phyloP scores from a whole-genome alignment of 345 rosid genomes.

The Bruguiera sexangula region DNA sequence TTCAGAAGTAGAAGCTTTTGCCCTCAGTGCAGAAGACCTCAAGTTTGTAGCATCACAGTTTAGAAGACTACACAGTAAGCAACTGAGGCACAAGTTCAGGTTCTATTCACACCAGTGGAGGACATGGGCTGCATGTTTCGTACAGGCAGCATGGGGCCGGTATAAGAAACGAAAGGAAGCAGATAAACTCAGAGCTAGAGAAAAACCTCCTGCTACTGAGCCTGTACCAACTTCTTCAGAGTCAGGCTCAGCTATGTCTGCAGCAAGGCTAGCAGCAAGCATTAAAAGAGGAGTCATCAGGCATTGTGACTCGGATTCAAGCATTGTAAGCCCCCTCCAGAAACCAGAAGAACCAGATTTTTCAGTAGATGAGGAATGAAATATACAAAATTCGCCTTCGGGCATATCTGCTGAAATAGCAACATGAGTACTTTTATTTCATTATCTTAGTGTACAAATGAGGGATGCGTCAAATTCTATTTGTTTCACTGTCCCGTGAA shows the following conservation, averaged over 20 bases:
- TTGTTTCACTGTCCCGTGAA: neutral
- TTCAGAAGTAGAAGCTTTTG: slow-evolving; percentile 83
- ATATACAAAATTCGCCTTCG: neutral
- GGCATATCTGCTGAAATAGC: neutral
- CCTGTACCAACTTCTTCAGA: slow-evolving; percentile 13
- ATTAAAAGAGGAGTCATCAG: slow-evolving; percentile 30
- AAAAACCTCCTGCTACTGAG: slow-evolving; percentile 24
- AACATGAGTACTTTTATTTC: slow-evolving; percentile 10
- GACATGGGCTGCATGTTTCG: slow-evolving; percentile 82
- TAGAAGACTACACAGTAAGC: slow-evolving; percentile 77
- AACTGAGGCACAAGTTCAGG: slow-evolving; percentile 70
- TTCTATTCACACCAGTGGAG: slow-evolving; percentile 93
- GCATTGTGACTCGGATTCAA: slow-evolving; percentile 44
- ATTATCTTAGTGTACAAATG: neutral
- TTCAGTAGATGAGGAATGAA: slow-evolving; percentile 51
- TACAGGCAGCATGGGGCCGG: slow-evolving; percentile 81
- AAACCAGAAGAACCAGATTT: slow-evolving; percentile 88
- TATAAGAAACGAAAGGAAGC: slow-evolving; percentile 56
- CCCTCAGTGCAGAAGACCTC: slow-evolving; percentile 71
- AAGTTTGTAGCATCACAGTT: slow-evolving; percentile 79
- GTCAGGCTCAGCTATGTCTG: slow-evolving; percentile 27
- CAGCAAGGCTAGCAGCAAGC: slow-evolving; percentile 39
- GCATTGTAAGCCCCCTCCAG: slow-evolving; percentile 44
- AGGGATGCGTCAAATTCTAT: neutral
- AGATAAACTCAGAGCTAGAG: slow-evolving; percentile 46